Percentiles rank a stretch among this genome's conserved stretches.
Conservation (phyloP, 1,284 basidiomycete genomes). For the Ustilago nuda region DNA sequence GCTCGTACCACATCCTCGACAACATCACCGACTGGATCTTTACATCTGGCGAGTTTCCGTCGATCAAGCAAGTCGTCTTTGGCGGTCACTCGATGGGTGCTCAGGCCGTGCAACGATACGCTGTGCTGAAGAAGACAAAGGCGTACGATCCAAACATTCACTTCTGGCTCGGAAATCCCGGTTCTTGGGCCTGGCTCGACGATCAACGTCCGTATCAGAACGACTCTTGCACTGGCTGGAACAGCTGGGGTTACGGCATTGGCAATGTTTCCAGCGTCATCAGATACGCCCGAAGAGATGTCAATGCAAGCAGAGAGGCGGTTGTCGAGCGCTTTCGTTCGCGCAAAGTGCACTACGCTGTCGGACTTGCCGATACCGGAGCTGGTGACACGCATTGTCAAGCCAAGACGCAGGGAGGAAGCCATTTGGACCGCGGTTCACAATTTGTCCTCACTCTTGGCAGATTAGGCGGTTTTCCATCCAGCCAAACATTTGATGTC, state of each 20-base stretch:
- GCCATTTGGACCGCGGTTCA: conserved; percentile 62
- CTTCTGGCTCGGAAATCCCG: conserved; percentile 66
- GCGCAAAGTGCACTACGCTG: conserved; percentile 55
- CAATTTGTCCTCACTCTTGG: conserved; percentile 54
- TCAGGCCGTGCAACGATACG: conserved; percentile 58
- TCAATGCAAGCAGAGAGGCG: conserved; percentile 43
- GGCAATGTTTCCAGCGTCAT: conserved; percentile 42
- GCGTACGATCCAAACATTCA: conserved; percentile 59
- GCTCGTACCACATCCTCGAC: conserved; percentile 59
- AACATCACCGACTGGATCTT: conserved; percentile 57
- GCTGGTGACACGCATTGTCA: conserved; percentile 63
- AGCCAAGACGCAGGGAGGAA: conserved; percentile 60
- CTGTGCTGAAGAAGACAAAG: conserved; percentile 59
- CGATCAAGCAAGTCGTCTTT: conserved; percentile 62
- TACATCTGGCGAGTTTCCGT: conserved; percentile 53
- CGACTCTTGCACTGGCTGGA: conserved; percentile 22
- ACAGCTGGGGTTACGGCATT: conserved; percentile 62
- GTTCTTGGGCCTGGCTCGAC: conserved; percentile 61
- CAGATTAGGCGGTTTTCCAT: conserved; percentile 47
- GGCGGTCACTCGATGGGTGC: conserved; percentile 67
- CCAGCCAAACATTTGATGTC: conserved; percentile 54
- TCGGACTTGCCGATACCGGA: conserved; percentile 62
- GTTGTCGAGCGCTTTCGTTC: conserved; percentile 52
- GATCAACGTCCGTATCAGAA: conserved; percentile 47
- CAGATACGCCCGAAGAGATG: conserved; percentile 53